Percentiles rank a stretch among this genome's conserved stretches.
These are phyloP conservation scores for Myxozyma monticola DNA, from an alignment of 805 yeast genomes.

Conservation along the genomic window DNA sequence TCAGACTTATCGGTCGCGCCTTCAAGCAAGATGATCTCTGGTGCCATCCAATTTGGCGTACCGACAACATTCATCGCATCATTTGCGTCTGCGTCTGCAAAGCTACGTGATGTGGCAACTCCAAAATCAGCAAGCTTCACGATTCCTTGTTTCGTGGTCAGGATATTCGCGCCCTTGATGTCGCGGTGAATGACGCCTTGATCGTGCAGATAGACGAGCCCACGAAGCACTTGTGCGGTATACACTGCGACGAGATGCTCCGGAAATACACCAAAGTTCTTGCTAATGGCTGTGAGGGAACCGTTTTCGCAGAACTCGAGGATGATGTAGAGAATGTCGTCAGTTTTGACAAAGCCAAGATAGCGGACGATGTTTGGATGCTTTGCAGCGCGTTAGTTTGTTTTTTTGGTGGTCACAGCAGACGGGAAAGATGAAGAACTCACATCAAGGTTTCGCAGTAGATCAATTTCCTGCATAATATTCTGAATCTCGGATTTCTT, in stretches of 20 bases:
- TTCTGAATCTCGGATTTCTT: constrained; percentile 36
- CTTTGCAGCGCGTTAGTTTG: not conserved
- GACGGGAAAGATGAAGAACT: not conserved
- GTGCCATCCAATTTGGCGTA: constrained; percentile 99
- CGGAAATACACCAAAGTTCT: constrained; percentile 53
- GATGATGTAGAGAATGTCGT: constrained; percentile 54
- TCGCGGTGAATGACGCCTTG: constrained; percentile 78
- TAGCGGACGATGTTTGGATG: constrained; percentile 69
- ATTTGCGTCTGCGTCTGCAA: constrained; percentile 15
- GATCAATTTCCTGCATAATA: constrained; percentile 65
- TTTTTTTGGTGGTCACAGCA: not conserved
- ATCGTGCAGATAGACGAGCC: constrained; percentile 64
- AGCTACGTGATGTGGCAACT: constrained; percentile 54
- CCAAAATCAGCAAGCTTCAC: constrained; percentile 79
- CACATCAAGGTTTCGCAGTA: constrained; percentile 57
- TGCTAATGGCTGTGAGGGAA: constrained; percentile 56
- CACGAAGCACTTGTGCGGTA: constrained; percentile 57
- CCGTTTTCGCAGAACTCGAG: constrained; percentile 67
- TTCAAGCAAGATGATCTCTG: constrained; percentile 82
- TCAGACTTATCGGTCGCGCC: constrained; percentile 89
- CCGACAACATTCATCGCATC: constrained; percentile 53
- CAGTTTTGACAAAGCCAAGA: constrained; percentile 63
- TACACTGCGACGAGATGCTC: constrained; percentile 54
- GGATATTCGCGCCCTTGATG: constrained; percentile 72
- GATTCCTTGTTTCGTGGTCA: constrained; percentile 59